Evolutionary conservation across 2,329 filamentous ascomycete species (phyloP), one percentile per base, ranked within the genome.

Genomic region (Aspergillus clavatus): DNA sequence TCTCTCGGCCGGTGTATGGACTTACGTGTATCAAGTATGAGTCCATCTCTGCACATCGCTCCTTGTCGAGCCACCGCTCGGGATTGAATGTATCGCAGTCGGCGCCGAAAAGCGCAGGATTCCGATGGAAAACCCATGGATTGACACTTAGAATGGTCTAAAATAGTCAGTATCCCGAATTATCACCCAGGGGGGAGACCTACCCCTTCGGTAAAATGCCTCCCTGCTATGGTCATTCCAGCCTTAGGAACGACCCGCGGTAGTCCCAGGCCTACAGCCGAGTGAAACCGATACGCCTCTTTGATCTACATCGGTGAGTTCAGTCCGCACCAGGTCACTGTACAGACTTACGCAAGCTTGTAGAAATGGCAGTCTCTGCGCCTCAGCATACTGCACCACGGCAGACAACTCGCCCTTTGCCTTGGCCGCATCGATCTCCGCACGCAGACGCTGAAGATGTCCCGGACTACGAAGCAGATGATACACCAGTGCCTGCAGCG

Each of bases 51-150:
- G 39, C 42, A 12, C 40, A 18, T 11, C n/a, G n/a, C n/a, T 48
- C 47, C 18, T 45, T 35, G 5, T 41, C 40, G 10, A 56, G 41
- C 66, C 67, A 70, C 12, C 67, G 53, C 16, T 60, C 55, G 1
- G 66, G 66, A 16, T 63, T 61, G 45, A 63, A 70, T 5, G 50
- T 27, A 7, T 54, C 41, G 11, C 59, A 60, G 40, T 70, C 65
- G 1, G 51, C 38, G 21, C 66, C 66, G 47, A 65, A 68, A 8
- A 66, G 38, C 12, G 52, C 50, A 6, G 47, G 45, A 27, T 55
- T 53, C 7, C 54, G 57, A 41, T 69, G 66, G 31, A 67, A 56
- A 1, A 62, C 63, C 62, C 51, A 69, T 19, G 59, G 54, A 36
- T 62, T 64, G 21, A 66, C 50, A 18, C 54, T 58, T 4, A 67